Evolutionary conservation across 2,329 filamentous ascomycete species (phyloP).

Genomic region (Xylaria sp.): DNA sequence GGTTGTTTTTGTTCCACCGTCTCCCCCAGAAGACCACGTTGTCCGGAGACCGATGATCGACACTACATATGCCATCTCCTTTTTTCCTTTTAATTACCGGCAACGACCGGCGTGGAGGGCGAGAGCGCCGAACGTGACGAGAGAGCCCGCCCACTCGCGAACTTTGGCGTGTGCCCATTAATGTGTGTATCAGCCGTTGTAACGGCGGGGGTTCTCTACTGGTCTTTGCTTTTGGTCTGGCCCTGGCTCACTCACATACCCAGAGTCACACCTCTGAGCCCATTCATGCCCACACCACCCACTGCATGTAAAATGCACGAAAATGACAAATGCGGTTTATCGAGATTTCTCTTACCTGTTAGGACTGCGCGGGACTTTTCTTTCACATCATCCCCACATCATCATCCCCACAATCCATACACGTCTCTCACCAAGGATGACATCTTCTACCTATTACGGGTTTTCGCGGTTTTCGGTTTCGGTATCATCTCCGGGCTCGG

Average conservation of each 20-base stretch:
- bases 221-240: slow-evolving; percentile 11
- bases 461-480: slow-evolving; percentile 20
- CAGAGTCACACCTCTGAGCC: slow-evolving; percentile 19
- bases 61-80: slow-evolving; percentile 31
- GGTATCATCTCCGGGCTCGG: slow-evolving; percentile 26
- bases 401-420: slow-evolving; percentile 2
- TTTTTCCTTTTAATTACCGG: slow-evolving; percentile 35
- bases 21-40: slow-evolving; percentile 31
- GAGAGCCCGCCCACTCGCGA: background rate
- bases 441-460: background rate
- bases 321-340: slow-evolving; percentile 33
- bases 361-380: slow-evolving; percentile 29
- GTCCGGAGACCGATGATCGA: slow-evolving; percentile 39
- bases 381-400: slow-evolving; percentile 11
- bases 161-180: background rate
- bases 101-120: slow-evolving; percentile 19
- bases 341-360: background rate
- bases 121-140: slow-evolving; percentile 11
- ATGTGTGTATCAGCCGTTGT: slow-evolving; percentile 17
- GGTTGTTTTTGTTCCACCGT: slow-evolving; percentile 17
- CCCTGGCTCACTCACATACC: slow-evolving; percentile 25
- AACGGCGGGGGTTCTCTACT: slow-evolving; percentile 22
- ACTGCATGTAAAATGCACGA: slow-evolving; percentile 18
- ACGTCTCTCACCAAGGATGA: slow-evolving; percentile 4
- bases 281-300: slow-evolving; percentile 12